Evolutionary conservation across 352 stramenopile species (phyloP).

Genomic region (Thalassiosira hispida): DNA sequence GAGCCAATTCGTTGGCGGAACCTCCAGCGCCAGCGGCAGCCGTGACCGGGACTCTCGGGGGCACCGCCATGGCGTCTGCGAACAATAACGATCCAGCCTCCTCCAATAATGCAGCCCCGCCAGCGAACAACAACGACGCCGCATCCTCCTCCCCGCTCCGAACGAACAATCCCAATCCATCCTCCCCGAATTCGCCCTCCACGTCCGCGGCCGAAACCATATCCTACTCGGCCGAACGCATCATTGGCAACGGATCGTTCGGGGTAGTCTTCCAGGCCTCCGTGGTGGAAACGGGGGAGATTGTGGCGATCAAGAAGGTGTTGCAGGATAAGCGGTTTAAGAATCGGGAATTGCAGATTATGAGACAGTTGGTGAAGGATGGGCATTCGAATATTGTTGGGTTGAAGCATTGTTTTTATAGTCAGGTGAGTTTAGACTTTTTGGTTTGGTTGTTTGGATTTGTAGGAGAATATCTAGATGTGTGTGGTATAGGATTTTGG

Average conservation of each 20-base stretch:
- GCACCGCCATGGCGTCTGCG: neutral
- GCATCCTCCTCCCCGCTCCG: neutral
- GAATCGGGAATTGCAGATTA: conserved; percentile 99
- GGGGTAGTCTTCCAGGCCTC: conserved; percentile 98
- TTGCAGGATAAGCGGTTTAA: conserved; percentile 99
- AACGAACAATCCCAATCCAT: no score
- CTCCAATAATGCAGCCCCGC: no score
- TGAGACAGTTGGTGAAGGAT: conserved; percentile 94
- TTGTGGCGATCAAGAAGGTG: conserved; percentile 99
- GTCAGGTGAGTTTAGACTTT: conserved; percentile 83
- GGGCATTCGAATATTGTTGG: conserved; percentile 98
- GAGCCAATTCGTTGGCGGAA: conserved; percentile 20
- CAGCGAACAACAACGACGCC: no score
- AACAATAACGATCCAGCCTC: neutral
- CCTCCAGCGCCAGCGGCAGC: neutral
- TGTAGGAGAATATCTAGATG: neutral
- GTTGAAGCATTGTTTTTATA: conserved; percentile 99
- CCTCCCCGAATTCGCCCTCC: neutral
- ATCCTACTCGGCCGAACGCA: conserved; percentile 96
- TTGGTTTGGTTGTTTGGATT: conserved; percentile 3
- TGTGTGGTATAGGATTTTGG: neutral
- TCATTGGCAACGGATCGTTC: conserved; percentile 99
- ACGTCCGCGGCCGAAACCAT: conserved; percentile 64
- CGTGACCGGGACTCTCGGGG: neutral
- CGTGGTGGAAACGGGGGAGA: conserved; percentile 95